These are phyloP conservation scores for Zalerion maritima DNA, from an alignment of 495 filamentous ascomycete species.

Conservation along the genomic window DNA sequence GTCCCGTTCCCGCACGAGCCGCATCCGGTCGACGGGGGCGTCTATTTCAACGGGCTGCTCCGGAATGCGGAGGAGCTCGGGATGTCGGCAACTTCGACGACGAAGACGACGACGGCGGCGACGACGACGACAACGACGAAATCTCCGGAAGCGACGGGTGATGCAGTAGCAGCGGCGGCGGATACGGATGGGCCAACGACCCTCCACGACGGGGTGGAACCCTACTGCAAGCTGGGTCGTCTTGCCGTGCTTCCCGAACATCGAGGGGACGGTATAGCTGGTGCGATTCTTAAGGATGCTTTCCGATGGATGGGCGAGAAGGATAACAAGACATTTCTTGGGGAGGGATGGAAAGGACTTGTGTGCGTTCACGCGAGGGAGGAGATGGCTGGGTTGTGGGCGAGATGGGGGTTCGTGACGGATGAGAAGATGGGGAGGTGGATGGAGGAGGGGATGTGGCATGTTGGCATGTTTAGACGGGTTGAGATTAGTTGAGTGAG, in stretches of 20 bases:
- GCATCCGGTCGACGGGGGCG: slow-evolving; percentile 33
- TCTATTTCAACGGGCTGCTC: slow-evolving; percentile 22
- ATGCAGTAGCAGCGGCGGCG: slow-evolving; percentile 5
- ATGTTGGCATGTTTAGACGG: slow-evolving; percentile 62
- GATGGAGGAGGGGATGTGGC: slow-evolving; percentile 72
- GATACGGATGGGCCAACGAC: slow-evolving; percentile 18
- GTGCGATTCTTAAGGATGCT: slow-evolving; percentile 45
- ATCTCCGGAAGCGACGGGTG: slow-evolving; percentile 2
- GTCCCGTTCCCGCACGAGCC: slow-evolving; percentile 61
- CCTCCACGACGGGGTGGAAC: slow-evolving; percentile 43
- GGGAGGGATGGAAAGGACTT: slow-evolving; percentile 58
- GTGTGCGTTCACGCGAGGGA: slow-evolving; percentile 63
- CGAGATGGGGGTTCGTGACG: slow-evolving; percentile 48
- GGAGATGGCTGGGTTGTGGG: slow-evolving; percentile 44
- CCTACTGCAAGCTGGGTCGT: slow-evolving; percentile 65
- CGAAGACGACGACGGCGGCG: slow-evolving; percentile 5
- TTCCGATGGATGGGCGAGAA: slow-evolving; percentile 43
- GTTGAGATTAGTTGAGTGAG: slow-evolving; percentile 16
- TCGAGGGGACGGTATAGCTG: slow-evolving; percentile 46
- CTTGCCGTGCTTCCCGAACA: slow-evolving; percentile 51
- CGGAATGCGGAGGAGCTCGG: not conserved
- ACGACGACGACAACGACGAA: not conserved
- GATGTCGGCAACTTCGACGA: slow-evolving; percentile 4
- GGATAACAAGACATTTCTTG: too few relatives aligned
- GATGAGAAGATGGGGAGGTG: slow-evolving; percentile 63